These are phyloP conservation scores for Closterium sp. DNA, from an alignment of 139 green algal species.

Conservation along the genomic window DNA sequence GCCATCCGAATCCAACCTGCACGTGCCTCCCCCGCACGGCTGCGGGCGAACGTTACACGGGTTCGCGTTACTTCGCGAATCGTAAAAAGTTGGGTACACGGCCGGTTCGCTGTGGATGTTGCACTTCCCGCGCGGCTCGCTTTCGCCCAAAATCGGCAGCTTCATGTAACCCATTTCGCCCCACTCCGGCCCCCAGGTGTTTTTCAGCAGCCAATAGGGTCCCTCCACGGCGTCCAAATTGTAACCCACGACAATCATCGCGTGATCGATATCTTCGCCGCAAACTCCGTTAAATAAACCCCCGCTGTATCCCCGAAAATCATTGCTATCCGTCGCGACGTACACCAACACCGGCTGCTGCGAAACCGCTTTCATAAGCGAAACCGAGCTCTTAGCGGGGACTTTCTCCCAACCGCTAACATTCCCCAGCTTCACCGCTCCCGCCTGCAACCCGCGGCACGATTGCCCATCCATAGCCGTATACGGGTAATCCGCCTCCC, in stretches of 20 bases:
- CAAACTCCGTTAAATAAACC: conserved; percentile 50
- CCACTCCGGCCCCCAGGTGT: conserved; percentile 85
- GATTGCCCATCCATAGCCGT: conserved; percentile 49
- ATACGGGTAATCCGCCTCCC: conserved; percentile 85
- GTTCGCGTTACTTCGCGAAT: neutral
- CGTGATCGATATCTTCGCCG: conserved; percentile 19
- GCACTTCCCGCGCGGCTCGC: neutral
- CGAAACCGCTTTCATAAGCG: neutral
- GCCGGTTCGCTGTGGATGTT: neutral
- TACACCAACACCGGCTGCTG: neutral
- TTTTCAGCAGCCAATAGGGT: conserved; percentile 92
- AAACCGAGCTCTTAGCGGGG: neutral
- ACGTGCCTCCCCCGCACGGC: conserved; percentile 19
- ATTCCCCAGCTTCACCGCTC: neutral
- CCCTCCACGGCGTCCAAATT: conserved; percentile 48
- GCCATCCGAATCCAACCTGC: neutral
- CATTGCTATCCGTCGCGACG: neutral
- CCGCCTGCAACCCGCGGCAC: neutral
- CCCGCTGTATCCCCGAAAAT: conserved; percentile 81
- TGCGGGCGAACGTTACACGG: conserved; percentile 21
- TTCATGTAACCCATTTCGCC: conserved; percentile 87
- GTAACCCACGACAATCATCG: conserved; percentile 62
- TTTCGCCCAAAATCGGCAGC: neutral
- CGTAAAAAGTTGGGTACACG: neutral
- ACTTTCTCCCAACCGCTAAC: neutral